Base-by-base conservation (phyloP, 1,284 basidiomycete genomes). In the Porogramme epimiltina region DNA sequence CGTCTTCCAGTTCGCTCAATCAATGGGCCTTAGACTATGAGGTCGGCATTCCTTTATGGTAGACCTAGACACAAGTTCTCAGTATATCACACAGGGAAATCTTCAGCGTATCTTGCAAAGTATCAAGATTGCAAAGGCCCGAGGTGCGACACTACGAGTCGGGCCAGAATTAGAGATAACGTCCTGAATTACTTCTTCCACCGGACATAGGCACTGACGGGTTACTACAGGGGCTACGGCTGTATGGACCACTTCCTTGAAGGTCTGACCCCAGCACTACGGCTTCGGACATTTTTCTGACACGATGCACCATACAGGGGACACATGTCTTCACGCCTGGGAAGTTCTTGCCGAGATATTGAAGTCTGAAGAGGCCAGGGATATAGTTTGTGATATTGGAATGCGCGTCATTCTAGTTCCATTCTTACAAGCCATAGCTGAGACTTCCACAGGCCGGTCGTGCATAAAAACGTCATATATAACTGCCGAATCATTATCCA, bases 111-210 rank as follows among this genome's bases (percentile, higher is more conserved):
- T 99, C 56, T 72, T 98, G 38, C 77, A 82, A 47, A 98, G 95
- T 57, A 98, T 99, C 59, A 74, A 75, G 5, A 82, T 94, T 42
- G 94, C 97, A 4, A 98, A 96, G 70, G 78, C 82, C 44, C 79
- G 85, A 45, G 94, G 95, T n/a, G 95, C 95, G 6, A 91, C 87
- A 3, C 73, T 99, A 25, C 81, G 97, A 64, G 95, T 99, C n/a
- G 97, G 97, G 1, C 97, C 97, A 18, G 96, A 98, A 70, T 80
- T 99, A n/a, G 97, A 99, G 73, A 93, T 99, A 59, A 89, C 95
- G 90, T 94, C 4, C 9, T 9, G 11, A 22, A 22, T 19, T 22
- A 23, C 23, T 43, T 2, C 3, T 45, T 3, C 15, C 6, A 11
- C 20, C 31, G 3, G 3, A 1, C 0, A 37, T 4, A 28, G 16